Conservation (phyloP, 1,284 basidiomycete species). For the Tausonia pullulans region DNA sequence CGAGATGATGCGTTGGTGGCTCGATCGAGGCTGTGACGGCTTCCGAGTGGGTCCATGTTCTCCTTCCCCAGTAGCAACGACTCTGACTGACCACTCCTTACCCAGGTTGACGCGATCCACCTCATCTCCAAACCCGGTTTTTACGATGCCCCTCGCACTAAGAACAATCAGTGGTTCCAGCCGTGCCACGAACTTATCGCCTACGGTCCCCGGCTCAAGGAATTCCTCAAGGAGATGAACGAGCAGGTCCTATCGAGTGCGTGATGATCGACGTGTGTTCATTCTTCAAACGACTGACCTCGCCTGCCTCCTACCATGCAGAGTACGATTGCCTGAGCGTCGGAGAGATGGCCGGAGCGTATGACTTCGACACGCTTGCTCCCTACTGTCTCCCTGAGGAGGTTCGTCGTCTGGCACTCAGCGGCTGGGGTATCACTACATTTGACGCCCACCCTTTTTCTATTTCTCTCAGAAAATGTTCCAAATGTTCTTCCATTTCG, state of each 20-base stretch:
- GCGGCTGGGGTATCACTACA: no score
- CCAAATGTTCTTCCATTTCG: conserved; percentile 40
- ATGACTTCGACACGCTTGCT: no score
- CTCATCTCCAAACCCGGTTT: conserved; percentile 54
- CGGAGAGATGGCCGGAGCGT: no score
- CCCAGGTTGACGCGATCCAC: conserved; percentile 52
- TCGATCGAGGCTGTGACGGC: conserved; percentile 38
- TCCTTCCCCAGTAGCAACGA: neutral
- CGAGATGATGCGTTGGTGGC: conserved; percentile 38
- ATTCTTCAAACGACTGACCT: neutral
- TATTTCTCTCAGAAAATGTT: conserved; percentile 61
- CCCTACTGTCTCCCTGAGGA: no score
- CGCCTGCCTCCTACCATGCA: neutral
- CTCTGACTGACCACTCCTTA: neutral
- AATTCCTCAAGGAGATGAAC: conserved; percentile 58
- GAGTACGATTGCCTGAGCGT: no score
- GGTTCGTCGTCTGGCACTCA: no score
- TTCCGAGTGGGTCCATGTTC: conserved; percentile 29
- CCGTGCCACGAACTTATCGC: conserved; percentile 39
- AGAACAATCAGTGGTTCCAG: no score
- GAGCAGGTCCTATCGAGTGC: conserved; percentile 47
- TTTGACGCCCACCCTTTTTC: no score
- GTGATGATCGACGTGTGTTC: conserved; percentile 18
- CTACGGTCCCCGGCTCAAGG: conserved; percentile 55
- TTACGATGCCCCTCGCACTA: conserved; percentile 38